Conservation (phyloP, 2,329 filamentous ascomycete species). For the Trichoderma harzianum region DNA sequence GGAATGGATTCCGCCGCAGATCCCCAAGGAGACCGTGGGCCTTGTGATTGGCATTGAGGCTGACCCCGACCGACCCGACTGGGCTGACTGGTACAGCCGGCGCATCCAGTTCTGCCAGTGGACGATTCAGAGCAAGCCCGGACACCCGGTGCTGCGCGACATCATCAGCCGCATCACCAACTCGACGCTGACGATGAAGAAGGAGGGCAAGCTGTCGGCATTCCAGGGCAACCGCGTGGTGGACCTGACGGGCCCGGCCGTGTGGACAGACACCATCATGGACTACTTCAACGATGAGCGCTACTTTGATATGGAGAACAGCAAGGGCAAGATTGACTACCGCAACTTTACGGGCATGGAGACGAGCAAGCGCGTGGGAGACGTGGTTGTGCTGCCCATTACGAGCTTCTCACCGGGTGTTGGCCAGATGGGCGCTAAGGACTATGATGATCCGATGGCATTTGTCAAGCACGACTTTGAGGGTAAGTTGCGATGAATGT, state of each 20-base stretch:
- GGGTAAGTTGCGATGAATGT: conserved; percentile 51
- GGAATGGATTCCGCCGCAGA: conserved; percentile 79
- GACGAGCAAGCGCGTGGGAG: conserved; percentile 79
- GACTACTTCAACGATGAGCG: conserved; percentile 87
- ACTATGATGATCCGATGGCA: conserved; percentile 88
- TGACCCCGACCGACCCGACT: conserved; percentile 88
- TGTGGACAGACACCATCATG: conserved; percentile 94
- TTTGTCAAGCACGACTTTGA: conserved; percentile 98
- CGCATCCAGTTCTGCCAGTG: conserved; percentile 98
- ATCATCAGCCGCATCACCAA: conserved; percentile 83
- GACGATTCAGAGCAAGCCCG: conserved; percentile 95
- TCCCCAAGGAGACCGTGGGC: conserved; percentile 75
- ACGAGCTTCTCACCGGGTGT: conserved; percentile 97
- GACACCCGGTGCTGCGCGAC: conserved; percentile 86
- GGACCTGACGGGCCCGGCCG: conserved; percentile 88
- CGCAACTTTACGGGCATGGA: conserved; percentile 87
- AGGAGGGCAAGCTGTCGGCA: conserved; percentile 58
- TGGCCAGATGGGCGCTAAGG: conserved; percentile 85
- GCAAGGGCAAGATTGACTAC: conserved; percentile 74
- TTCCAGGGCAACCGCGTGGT: conserved; percentile 70
- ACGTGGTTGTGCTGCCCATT: conserved; percentile 90
- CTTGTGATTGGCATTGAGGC: conserved; percentile 94
- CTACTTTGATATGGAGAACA: conserved; percentile 77
- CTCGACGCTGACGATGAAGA: conserved; percentile 72
- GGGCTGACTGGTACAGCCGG: conserved; percentile 93